phyloP scores from a whole-genome alignment of 73 alveolate genomes.

The Symbiodinium natans region DNA sequence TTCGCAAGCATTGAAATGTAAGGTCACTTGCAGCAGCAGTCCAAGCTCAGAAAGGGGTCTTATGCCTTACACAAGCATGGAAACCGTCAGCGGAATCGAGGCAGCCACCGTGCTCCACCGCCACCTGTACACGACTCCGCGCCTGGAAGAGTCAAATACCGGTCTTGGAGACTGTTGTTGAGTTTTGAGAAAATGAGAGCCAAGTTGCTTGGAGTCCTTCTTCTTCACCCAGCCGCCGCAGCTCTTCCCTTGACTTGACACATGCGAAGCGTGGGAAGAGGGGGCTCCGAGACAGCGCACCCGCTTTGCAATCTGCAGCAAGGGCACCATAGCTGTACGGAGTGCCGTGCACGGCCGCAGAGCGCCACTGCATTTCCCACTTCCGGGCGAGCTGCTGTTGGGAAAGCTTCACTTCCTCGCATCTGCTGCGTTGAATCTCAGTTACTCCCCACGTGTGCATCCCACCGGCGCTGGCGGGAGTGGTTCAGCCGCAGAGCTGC shows the following conservation, averaged over 20 bases:
- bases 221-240: constrained; percentile 14
- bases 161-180: too few relatives aligned
- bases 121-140: constrained; percentile 1
- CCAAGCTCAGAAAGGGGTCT: too few relatives aligned
- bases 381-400: not conserved
- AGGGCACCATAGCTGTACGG: not conserved
- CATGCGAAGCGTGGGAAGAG: too few relatives aligned
- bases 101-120: not conserved
- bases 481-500: not conserved
- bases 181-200: not conserved
- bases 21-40: too few relatives aligned
- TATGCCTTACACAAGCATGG: too few relatives aligned
- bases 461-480: not conserved
- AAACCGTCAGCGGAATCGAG: not conserved
- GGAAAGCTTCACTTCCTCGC: not conserved
- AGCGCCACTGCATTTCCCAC: constrained; percentile 12
- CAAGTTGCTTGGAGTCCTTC: not conserved
- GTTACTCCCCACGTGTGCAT: not conserved
- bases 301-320: not conserved
- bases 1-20: too few relatives aligned
- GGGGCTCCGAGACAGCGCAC: too few relatives aligned
- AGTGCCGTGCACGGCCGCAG: not conserved
- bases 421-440: not conserved
- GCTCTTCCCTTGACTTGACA: not conserved
- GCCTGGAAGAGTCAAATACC: not conserved